Base-by-base conservation (phyloP, 441 rosid species). In the Adansonia gregorii region DNA sequence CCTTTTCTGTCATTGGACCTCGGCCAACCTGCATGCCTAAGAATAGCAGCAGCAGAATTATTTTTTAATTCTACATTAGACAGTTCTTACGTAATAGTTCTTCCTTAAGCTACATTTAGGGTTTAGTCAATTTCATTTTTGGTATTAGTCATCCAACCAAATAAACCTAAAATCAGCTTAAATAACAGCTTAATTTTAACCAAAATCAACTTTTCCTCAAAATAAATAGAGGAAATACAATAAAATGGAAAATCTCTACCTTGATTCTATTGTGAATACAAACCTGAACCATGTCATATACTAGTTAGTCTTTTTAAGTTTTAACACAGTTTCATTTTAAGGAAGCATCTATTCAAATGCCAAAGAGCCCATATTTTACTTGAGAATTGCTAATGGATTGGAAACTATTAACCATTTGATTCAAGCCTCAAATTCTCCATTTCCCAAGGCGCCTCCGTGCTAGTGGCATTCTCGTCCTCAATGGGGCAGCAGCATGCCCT, bases 371-470 rank as follows among this genome's bases (percentile, higher is more conserved):
- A 39, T 8, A 8, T n/a, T n/a, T 5, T 20, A 11, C 15, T 35
- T 8, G 48, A 70, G 60, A 71, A 0, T 11, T 45, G 22, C 19
- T 41, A 8, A 2, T 41, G 10, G 43, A 41, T n/a, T 24, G 14
- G 19, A 2, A 39, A 35, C 35, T 66, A 45, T 35, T 15, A 8
- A 39, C 59, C 7, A 17, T 61, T 19, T 17, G 22, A 24, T 27
- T 83, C 72, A 78, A 78, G 83, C 80, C 83, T 76, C 84, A 52
- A 52, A 56, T 56, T 82, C 76, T 87, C 74, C 82, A 14, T 80
- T 83, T 83, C 31, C 78, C 74, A 24, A 78, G 51, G 22, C 85
- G 82, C 81, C 86, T 89, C 67, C 87, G 68, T 73, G 79, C 78
- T 64, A 86, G 22, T 55, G 84, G 77, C 78, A 83, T 78, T 75